A percentile compares a stretch with the other conserved stretches of the same genome.
phyloP scores from a whole-genome alignment of 306 rosid genomes.

The Alnus rubra region DNA sequence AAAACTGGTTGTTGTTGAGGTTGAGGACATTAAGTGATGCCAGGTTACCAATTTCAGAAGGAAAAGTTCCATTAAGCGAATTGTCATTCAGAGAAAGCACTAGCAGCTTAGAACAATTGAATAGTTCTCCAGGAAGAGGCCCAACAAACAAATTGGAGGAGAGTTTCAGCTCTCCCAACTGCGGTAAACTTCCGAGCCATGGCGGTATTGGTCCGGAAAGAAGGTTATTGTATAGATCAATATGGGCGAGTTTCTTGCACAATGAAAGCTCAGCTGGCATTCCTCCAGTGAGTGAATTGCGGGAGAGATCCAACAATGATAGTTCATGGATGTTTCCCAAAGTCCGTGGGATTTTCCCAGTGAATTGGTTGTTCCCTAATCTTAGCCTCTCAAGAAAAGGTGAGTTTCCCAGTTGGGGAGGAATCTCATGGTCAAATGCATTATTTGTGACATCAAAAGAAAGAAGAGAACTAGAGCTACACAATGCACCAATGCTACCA shows the following conservation, averaged over 20 bases:
- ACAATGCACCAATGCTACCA: conserved; percentile 71
- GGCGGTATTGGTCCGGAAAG: conserved; percentile 65
- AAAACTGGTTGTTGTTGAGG: conserved; percentile 63
- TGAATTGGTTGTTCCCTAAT: conserved; percentile 69
- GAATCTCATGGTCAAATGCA: conserved; percentile 67
- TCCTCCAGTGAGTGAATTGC: conserved; percentile 69
- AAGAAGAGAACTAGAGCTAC: conserved; percentile 61
- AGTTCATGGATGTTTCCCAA: conserved; percentile 60
- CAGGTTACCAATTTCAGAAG: conserved; percentile 61
- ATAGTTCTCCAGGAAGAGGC: conserved; percentile 60
- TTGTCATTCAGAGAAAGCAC: conserved; percentile 69
- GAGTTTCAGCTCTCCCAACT: conserved; percentile 79
- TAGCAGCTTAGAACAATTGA: conserved; percentile 70
- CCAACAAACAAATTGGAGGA: conserved; percentile 66
- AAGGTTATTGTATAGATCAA: conserved; percentile 64
- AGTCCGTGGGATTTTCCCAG: conserved; percentile 71
- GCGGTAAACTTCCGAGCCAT: conserved; percentile 81
- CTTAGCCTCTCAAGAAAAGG: conserved; percentile 71
- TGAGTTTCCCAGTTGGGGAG: conserved; percentile 68
- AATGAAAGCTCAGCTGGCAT: conserved; percentile 77
- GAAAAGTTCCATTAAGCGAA: conserved; percentile 70
- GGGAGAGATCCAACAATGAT: conserved; percentile 70
- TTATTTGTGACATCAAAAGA: conserved; percentile 82
- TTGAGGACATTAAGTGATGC: conserved; percentile 64
- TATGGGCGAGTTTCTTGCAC: conserved; percentile 67